These are phyloP conservation scores for Hypoxylon fragiforme DNA, from an alignment of 495 filamentous ascomycete genomes.

Conservation along the genomic window DNA sequence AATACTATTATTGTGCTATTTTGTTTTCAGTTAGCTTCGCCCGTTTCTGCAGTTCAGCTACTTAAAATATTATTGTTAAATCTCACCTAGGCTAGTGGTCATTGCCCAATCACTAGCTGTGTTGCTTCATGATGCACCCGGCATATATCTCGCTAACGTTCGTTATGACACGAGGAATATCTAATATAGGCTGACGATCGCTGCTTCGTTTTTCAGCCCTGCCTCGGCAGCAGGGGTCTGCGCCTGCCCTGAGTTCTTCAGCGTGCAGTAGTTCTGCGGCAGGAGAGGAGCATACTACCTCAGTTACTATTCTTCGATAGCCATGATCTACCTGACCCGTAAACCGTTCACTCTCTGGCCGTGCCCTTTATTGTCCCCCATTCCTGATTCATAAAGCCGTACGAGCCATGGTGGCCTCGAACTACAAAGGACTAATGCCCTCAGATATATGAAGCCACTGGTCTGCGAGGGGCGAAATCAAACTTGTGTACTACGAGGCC, in stretches of 20 bases:
- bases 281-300: conserved; percentile 14
- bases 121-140: neutral
- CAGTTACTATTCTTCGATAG: conserved; percentile 6
- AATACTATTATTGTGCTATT: neutral
- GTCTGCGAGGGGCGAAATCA: conserved; percentile 6
- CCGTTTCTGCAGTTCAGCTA: conserved; percentile 28
- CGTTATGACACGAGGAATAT: conserved; percentile 8
- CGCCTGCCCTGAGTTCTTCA: conserved; percentile 14
- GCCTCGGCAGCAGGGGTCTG: conserved; percentile 19
- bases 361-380: conserved; percentile 13
- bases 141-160: conserved; percentile 6
- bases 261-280: conserved; percentile 23
- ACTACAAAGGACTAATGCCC: conserved; percentile 13
- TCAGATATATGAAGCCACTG: conserved; percentile 24
- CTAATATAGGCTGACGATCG: conserved; percentile 29
- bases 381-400: conserved; percentile 8
- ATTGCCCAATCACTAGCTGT: conserved; percentile 23
- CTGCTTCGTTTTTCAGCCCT: conserved; percentile 34
- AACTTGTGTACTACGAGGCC: too few species aligned
- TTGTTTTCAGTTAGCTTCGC: too few species aligned
- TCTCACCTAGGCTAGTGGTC: conserved; percentile 10
- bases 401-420: neutral
- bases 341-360: conserved; percentile 10
- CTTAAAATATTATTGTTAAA: conserved; percentile 19
- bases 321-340: neutral